Evolutionary conservation across 495 filamentous ascomycete species (phyloP).

Genomic region (Cryomyces minteri): DNA sequence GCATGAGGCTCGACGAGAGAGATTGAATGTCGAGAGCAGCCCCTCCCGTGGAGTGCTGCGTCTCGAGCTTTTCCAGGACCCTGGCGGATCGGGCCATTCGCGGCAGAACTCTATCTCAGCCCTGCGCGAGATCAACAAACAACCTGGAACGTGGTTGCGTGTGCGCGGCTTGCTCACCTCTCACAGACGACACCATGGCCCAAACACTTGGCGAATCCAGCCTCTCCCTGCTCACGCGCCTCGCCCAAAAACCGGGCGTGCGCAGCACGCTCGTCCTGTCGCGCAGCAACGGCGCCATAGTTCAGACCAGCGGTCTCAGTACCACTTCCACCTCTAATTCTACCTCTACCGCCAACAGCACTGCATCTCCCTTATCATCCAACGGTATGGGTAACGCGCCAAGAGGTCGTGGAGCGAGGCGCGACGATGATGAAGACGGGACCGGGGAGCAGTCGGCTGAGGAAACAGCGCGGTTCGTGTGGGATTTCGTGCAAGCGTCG

Average conservation of each 20-base stretch:
- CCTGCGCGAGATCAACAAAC: too few relatives aligned
- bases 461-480: slow-evolving; percentile 42
- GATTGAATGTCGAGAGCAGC: background rate
- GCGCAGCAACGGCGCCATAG: slow-evolving; percentile 36
- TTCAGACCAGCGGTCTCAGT: slow-evolving; percentile 40
- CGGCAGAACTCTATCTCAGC: too few relatives aligned
- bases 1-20: background rate
- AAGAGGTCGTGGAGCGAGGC: too few relatives aligned
- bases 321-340: slow-evolving; percentile 19
- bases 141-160: too few relatives aligned
- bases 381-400: too few relatives aligned
- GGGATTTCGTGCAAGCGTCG: slow-evolving; percentile 36
- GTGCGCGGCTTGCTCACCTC: slow-evolving; percentile 5
- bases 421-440: slow-evolving; percentile 13
- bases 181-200: slow-evolving; percentile 22
- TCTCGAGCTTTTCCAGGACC: too few relatives aligned
- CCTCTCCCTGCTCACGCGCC: slow-evolving; percentile 28
- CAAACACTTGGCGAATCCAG: background rate
- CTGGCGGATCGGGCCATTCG: too few relatives aligned
- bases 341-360: slow-evolving; percentile 8
- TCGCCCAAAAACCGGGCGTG: slow-evolving; percentile 47
- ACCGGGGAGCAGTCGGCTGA: slow-evolving; percentile 25
- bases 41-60: too few relatives aligned
- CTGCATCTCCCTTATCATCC: slow-evolving; percentile 13
- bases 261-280: slow-evolving; percentile 44